Evolutionary conservation across 257 asterid species (phyloP).

Genomic region (Datura wrightii): DNA sequence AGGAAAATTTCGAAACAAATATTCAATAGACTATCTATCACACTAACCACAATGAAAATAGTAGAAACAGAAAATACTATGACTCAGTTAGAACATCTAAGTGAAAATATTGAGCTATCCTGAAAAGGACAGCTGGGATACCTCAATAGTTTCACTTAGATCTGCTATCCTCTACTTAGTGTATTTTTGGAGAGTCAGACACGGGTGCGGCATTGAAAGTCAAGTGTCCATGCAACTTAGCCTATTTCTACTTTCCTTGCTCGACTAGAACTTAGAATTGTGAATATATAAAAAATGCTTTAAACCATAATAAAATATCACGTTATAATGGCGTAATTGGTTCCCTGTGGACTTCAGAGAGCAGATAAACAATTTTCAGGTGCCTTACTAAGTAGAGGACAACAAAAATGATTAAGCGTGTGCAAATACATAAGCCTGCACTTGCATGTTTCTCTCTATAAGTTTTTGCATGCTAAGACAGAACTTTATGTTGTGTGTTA

Average conservation of each 20-base stretch:
- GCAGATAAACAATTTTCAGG: neutral
- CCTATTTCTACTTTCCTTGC: neutral
- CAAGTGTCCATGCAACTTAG: too few relatives aligned
- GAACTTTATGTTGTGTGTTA: neutral
- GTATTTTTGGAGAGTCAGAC: too few relatives aligned
- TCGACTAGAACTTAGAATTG: neutral
- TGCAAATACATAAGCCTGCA: neutral
- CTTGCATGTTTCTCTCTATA: conserved; percentile 28
- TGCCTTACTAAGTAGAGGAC: neutral
- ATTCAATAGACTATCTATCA: neutral
- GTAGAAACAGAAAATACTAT: neutral
- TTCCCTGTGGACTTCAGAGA: neutral
- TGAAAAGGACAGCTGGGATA: neutral
- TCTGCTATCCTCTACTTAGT: too few relatives aligned
- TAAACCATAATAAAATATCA: neutral
- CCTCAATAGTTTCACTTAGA: too few relatives aligned
- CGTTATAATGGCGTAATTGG: neutral
- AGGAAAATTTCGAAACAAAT: neutral
- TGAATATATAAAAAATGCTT: neutral
- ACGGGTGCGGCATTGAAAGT: too few relatives aligned
- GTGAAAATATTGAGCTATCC: neutral
- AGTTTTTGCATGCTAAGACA: neutral
- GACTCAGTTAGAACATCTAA: neutral
- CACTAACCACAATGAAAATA: neutral
- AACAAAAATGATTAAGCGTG: neutral